phyloP scores from a whole-genome alignment of 2,329 filamentous ascomycete genomes.

The Penicillium hesseltinei region DNA sequence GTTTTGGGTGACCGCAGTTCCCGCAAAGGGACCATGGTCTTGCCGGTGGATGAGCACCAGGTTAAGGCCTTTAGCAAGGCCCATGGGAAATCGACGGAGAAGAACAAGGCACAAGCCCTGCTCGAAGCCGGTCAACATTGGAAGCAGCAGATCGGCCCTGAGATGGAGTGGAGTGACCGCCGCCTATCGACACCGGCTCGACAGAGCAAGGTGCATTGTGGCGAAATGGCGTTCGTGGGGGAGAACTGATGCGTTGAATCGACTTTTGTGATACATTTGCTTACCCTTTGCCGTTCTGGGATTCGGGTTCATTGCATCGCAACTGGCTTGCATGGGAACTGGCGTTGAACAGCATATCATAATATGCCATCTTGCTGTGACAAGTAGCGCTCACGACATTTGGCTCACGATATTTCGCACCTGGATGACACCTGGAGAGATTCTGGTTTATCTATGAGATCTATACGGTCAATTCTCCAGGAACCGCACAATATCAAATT shows the following conservation, averaged over 20 bases:
- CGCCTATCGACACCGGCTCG: conserved; percentile 54
- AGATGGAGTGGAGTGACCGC: conserved; percentile 54
- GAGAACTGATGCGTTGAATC: conserved; percentile 15
- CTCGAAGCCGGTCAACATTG: conserved; percentile 48
- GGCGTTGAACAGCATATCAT: not conserved
- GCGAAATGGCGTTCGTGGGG: conserved; percentile 48
- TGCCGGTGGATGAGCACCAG: conserved; percentile 35
- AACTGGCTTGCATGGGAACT: not conserved
- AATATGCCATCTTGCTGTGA: not conserved
- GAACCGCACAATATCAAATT: not conserved
- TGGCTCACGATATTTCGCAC: not conserved
- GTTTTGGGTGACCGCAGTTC: not conserved
- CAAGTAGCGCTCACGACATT: not conserved
- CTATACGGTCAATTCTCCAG: not conserved
- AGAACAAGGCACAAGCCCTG: conserved; percentile 48
- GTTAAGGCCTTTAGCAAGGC: conserved; percentile 44
- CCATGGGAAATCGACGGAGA: conserved; percentile 43
- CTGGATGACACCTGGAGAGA: not conserved
- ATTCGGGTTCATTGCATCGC: not conserved
- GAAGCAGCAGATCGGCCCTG: conserved; percentile 53
- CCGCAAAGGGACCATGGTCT: conserved; percentile 35
- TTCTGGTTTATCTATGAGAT: not conserved
- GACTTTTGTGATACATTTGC: not conserved
- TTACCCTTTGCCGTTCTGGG: not conserved
- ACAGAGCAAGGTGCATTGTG: conserved; percentile 50